Evolutionary conservation across 805 yeast genomes (phyloP).

Genomic region (Kuraishia molischiana): DNA sequence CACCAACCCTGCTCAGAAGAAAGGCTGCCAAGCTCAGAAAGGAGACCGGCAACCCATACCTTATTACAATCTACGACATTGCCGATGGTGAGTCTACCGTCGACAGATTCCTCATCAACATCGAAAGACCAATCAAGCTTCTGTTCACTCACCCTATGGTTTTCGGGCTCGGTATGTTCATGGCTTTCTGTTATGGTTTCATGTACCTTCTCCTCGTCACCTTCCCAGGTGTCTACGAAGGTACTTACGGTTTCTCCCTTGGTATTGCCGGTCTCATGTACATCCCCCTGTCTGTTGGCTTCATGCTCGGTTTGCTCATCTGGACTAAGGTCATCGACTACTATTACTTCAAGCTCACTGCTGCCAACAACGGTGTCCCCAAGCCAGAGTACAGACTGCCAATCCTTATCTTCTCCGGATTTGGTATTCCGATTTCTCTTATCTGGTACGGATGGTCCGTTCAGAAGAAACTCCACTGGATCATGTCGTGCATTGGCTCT

Average conservation of each 20-base stretch:
- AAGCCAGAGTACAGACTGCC: conserved; percentile 57
- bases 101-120: conserved; percentile 28
- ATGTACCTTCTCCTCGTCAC: conserved; percentile 54
- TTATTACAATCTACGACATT: conserved; percentile 53
- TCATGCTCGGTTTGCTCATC: conserved; percentile 33
- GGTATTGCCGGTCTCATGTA: conserved; percentile 54
- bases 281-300: conserved; percentile 47
- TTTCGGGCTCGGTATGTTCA: conserved; percentile 47
- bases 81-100: conserved; percentile 35
- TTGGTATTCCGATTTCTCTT: conserved; percentile 48
- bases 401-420: conserved; percentile 35
- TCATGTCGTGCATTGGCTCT: conserved; percentile 55
- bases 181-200: conserved; percentile 61
- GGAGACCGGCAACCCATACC: conserved; percentile 42
- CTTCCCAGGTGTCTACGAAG: conserved; percentile 45
- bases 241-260: conserved; percentile 31
- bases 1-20: conserved; percentile 37
- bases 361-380: conserved; percentile 38
- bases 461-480: conserved; percentile 43
- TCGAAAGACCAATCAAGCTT: conserved; percentile 45
- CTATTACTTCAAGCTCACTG: conserved; percentile 26
- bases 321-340: conserved; percentile 36
- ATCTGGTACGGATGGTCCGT: conserved; percentile 73
- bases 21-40: conserved; percentile 39
- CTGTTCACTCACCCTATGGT: conserved; percentile 54